Evolutionary conservation across 345 rosid species (phyloP), one percentile per base, ranked within the genome.

Genomic region (Rhodamnia rubescens): DNA sequence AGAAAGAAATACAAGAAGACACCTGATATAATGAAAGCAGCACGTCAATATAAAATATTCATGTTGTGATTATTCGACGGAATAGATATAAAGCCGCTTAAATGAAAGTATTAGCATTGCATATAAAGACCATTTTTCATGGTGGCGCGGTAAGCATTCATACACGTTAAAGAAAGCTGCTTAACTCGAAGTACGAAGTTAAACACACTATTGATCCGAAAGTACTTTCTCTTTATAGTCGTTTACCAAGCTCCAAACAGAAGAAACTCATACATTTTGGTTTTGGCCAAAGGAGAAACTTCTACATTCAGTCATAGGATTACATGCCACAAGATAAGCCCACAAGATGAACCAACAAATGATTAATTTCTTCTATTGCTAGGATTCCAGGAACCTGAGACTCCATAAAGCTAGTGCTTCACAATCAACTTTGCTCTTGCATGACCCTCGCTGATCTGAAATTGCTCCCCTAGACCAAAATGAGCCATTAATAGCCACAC

Each of bases 401-500:
- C 8, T 54, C 0, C 57, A 53, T 53, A 6, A 18, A 53, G 56
- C 56, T 53, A 92, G 86, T 92, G 90, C 58, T 91, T 89, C 74
- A 92, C 87, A n/a, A 92, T 80, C 52, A 92, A 74, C 87, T 93
- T 93, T 29, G 93, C 94, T 86, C 93, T 88, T 8, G 90, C 93
- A 75, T 92, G 92, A 74, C 93, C 92, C 83, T 90, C 92, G 4
- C 91, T 92, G 59, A 89, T 91, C 61, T 93, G 93, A 89, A 92
- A 92, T 75, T 94, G 92, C 32, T 89, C 87, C 40, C 91, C 91
- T 4, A 94, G 44, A 24, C 97, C 93, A 27, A 95, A 88, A 88
- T 95, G 97, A 83, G 94, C 93, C 95, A 94, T 95, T 87, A 94
- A 84, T 47, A 95, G 59, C 96, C 98, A 93, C 64, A 94, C 92